These are phyloP conservation scores for Catenaria anguillulae DNA, from an alignment of 371 early-diverging fungal genomes.

Conservation along the genomic window DNA sequence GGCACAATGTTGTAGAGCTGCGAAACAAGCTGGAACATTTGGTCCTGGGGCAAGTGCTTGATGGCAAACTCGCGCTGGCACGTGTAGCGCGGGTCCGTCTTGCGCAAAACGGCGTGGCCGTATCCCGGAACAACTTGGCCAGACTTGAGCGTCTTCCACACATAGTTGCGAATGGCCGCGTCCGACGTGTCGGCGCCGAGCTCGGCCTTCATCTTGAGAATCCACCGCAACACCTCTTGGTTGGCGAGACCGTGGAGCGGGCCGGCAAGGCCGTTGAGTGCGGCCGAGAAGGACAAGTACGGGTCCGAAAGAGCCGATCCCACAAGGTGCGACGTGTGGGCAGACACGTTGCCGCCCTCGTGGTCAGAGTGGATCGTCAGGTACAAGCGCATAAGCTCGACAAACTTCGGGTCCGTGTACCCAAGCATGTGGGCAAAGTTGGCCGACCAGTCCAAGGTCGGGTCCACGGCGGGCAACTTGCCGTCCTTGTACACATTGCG, in stretches of 20 bases:
- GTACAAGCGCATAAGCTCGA: slow-evolving; percentile 95
- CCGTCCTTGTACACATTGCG: slow-evolving; percentile 96
- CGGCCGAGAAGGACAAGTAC: slow-evolving; percentile 93
- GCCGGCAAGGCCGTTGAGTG: slow-evolving; percentile 95
- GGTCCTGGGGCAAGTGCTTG: slow-evolving; percentile 92
- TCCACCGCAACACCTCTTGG: slow-evolving; percentile 98
- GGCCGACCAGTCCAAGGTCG: slow-evolving; percentile 78
- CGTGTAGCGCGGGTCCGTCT: slow-evolving; percentile 95
- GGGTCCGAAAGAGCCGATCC: slow-evolving; percentile 96
- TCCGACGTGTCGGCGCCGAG: slow-evolving; percentile 72
- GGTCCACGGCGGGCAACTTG: slow-evolving; percentile 66
- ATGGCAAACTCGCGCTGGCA: slow-evolving; percentile 97
- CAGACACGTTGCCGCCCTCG: slow-evolving; percentile 97
- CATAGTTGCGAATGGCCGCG: slow-evolving; percentile 85
- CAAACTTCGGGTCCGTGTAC: slow-evolving; percentile 71
- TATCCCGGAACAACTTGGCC: slow-evolving; percentile 97
- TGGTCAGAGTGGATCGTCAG: slow-evolving; percentile 98
- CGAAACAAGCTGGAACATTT: slow-evolving; percentile 88
- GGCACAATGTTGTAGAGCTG: slow-evolving; percentile 94
- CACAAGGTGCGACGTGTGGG: slow-evolving; percentile 75
- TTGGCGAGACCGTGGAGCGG: slow-evolving; percentile 98
- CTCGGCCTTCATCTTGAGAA: slow-evolving; percentile 74
- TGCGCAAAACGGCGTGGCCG: slow-evolving; percentile 96
- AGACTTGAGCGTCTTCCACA: slow-evolving; percentile 85
- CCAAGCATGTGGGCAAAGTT: slow-evolving; percentile 90